Conservation (phyloP, 352 stramenopile species). For the Phytophthora chlamydospora region DNA sequence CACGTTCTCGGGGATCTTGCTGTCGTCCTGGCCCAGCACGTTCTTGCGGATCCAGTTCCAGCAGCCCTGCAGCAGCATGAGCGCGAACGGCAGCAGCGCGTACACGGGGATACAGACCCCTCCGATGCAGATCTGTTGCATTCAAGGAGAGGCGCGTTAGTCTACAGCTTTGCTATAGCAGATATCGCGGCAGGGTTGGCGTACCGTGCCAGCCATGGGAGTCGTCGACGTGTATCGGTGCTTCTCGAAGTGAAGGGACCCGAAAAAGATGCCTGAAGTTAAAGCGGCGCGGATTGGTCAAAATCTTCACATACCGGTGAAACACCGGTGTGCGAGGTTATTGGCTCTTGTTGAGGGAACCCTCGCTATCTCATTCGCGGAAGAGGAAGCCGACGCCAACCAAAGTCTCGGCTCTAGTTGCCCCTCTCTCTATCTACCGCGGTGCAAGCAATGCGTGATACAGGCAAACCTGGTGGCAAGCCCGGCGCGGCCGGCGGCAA, state of each 20-base stretch:
- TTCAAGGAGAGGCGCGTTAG: too few relatives aligned
- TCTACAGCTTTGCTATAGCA: too few relatives aligned
- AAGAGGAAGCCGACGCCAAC: constrained; percentile 27
- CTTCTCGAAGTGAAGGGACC: neutral
- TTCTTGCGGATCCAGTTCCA: constrained; percentile 81
- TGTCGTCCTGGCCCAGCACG: constrained; percentile 58
- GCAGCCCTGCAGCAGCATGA: constrained; percentile 70
- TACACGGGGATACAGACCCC: constrained; percentile 82
- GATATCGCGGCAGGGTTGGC: too few relatives aligned
- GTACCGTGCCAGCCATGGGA: too few relatives aligned
- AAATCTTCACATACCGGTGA: constrained; percentile 1
- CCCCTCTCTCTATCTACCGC: too few relatives aligned
- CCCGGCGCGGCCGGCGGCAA: constrained; percentile 60
- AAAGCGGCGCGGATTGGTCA: neutral
- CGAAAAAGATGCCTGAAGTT: constrained; percentile 6
- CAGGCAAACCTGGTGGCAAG: constrained; percentile 46
- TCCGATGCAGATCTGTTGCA: constrained; percentile 75
- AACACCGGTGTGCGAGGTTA: neutral
- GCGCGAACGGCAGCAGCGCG: constrained; percentile 69
- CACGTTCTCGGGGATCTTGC: constrained; percentile 57
- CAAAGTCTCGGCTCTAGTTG: constrained; percentile 6
- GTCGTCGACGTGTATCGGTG: neutral
- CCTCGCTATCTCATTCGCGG: constrained; percentile 9
- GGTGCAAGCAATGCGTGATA: constrained; percentile 59
- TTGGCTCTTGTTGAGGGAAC: constrained; percentile 32